Percentiles rank a stretch among this genome's conserved stretches.
phyloP scores from a whole-genome alignment of 2,329 filamentous ascomycete genomes.

The Claviceps sp. region DNA sequence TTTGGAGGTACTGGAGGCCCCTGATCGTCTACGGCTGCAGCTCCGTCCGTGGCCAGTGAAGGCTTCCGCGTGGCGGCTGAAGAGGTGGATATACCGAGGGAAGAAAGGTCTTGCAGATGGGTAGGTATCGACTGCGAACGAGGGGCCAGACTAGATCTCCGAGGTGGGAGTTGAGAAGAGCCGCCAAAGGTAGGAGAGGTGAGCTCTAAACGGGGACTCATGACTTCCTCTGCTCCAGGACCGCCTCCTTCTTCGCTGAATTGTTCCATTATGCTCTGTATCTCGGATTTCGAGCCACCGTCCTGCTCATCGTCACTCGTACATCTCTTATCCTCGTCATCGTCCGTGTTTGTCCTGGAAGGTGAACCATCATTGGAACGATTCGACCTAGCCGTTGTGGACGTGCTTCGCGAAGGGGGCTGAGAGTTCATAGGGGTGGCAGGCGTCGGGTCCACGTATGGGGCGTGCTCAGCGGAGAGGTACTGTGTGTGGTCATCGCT shows the following conservation, averaged over 20 bases:
- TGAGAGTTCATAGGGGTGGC: slow-evolving; percentile 41
- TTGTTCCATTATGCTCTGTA: slow-evolving; percentile 95
- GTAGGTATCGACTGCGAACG: slow-evolving; percentile 37
- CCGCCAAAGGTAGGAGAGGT: slow-evolving; percentile 64
- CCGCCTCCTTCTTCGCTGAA: slow-evolving; percentile 66
- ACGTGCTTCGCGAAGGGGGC: slow-evolving; percentile 44
- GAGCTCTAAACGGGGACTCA: slow-evolving; percentile 77
- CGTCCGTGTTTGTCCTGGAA: slow-evolving; percentile 36
- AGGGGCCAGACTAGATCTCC: slow-evolving; percentile 77
- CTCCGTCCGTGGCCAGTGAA: slow-evolving; percentile 23
- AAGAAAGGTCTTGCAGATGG: slow-evolving; percentile 34
- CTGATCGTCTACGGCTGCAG: slow-evolving; percentile 26
- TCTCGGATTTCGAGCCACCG: slow-evolving; percentile 65
- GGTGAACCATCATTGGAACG: slow-evolving; percentile 34
- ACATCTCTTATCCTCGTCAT: slow-evolving; percentile 45
- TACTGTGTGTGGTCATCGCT: slow-evolving; percentile 22
- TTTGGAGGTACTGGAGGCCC: slow-evolving; percentile 48
- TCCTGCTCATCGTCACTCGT: slow-evolving; percentile 52
- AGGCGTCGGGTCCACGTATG: slow-evolving; percentile 45
- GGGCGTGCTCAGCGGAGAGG: slow-evolving; percentile 32
- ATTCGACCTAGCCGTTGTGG: slow-evolving; percentile 37
- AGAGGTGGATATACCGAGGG: slow-evolving; percentile 25
- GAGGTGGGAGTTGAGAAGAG: slow-evolving; percentile 58
- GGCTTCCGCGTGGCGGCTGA: slow-evolving; percentile 25
- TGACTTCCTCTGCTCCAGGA: slow-evolving; percentile 67